Base-by-base conservation (phyloP, 768 basidiomycete species). In the Trametes cingulata region DNA sequence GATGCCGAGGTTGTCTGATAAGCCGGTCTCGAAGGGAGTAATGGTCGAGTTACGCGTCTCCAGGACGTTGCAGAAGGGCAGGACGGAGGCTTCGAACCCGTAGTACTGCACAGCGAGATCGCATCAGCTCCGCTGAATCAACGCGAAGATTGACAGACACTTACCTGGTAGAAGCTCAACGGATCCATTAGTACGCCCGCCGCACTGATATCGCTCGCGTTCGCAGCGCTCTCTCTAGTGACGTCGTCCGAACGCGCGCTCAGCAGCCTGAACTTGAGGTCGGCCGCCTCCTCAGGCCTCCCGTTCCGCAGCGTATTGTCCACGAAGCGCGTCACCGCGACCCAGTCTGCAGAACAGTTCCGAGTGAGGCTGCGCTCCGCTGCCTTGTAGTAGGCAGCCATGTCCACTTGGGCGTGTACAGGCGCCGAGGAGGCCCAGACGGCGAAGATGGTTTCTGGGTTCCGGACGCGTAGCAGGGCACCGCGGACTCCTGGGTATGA, bases 341-440 rank as follows among this genome's bases (percentile, higher is more conserved):
- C 76, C 80, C 80, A 82, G 71, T 82, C 81, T 1, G 79, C 78
- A 6, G 79, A 81, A 59, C 80, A 82, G 63, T 82, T 82, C 17
- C 79, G 72, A 0, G 79, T 79, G 20, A 81, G 69, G 58, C 78
- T 80, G 29, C 80, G 74, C 58, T 81, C 80, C 1, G 79, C 80
- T 0, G 79, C 79, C 57, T 77, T 77, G 65, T 82, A 82, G 68
- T 81, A 82, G 42, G 77, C 75, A 15, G 76, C 61, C 80, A 82
- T 81, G 63, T 82, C 79, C 24, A 81, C 73, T 61, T 82, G 77
- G 1, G 81, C 78, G 49, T 82, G 74, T 0, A 82, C 80, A 2
- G 79, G 80, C 12, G 80, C 80, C 0, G 80, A 80, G 1, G 78
- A 80, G 8, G 78, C 79, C 81, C 80, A 82, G 15, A 76, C 67